Conservation (phyloP, 2,329 filamentous ascomycete genomes). For the Xylaria hypoxylon region DNA sequence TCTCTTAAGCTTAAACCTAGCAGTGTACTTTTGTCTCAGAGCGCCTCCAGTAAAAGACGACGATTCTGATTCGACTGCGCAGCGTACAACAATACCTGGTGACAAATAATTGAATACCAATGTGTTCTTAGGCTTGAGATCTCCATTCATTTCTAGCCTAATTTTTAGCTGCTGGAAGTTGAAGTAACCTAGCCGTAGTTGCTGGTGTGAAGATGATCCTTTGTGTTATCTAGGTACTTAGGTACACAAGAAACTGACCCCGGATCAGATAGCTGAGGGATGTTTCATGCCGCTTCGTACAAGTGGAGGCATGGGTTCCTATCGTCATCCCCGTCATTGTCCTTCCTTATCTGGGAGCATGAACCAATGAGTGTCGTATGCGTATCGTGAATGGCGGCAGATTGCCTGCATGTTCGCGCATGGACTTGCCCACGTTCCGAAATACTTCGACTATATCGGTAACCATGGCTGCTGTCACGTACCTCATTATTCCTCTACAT, state of each 20-base stretch:
- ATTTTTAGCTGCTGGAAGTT: slow-evolving; percentile 15
- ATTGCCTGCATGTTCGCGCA: slow-evolving; percentile 31
- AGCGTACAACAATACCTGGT: not conserved
- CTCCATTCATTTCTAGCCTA: not conserved
- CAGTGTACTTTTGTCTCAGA: not conserved
- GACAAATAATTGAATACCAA: not conserved
- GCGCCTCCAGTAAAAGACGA: not conserved
- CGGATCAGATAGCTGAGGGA: slow-evolving; percentile 9
- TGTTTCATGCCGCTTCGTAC: slow-evolving; percentile 22
- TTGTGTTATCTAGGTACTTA: slow-evolving; percentile 22
- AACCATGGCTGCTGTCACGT: slow-evolving; percentile 7
- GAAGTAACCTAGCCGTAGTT: not conserved
- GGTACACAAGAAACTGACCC: slow-evolving; percentile 27
- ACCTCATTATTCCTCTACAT: slow-evolving; percentile 10
- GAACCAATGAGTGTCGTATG: slow-evolving; percentile 26
- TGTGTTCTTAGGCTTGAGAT: not conserved
- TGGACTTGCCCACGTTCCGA: slow-evolving; percentile 16
- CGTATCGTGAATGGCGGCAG: slow-evolving; percentile 25
- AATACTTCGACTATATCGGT: slow-evolving; percentile 6
- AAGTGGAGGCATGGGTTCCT: slow-evolving; percentile 23
- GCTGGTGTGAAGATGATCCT: not conserved
- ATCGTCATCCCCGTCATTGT: slow-evolving; percentile 32
- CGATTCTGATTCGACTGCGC: not conserved
- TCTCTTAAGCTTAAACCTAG: not conserved
- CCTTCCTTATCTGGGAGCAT: slow-evolving; percentile 34